Percentiles rank a stretch among this genome's conserved stretches.
Evolutionary conservation across 345 rosid species (phyloP).

Genomic region (Linum usitatissimum): DNA sequence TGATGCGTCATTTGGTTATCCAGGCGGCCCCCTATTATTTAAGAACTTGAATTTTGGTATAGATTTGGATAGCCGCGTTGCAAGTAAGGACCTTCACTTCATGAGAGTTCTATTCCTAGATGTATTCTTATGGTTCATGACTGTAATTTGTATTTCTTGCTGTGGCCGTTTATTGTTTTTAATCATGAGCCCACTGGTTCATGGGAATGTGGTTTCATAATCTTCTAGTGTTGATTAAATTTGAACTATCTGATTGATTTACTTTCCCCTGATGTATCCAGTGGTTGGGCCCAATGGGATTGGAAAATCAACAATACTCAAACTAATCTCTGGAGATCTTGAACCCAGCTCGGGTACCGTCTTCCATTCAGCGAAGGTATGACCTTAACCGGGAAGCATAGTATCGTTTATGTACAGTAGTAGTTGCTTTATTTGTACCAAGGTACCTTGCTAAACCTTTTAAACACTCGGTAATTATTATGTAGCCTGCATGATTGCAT

Average conservation of each 20-base stretch:
- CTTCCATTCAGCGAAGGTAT: constrained; percentile 96
- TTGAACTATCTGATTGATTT: background rate
- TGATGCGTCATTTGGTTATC: constrained; percentile 97
- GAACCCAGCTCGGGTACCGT: constrained; percentile 98
- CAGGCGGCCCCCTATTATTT: constrained; percentile 79
- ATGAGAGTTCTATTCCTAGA: background rate
- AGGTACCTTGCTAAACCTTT: background rate
- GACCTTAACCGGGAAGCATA: background rate
- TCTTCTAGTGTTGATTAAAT: background rate
- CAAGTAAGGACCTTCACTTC: constrained; percentile 49
- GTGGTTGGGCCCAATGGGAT: constrained; percentile 99
- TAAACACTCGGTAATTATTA: background rate
- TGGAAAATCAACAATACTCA: constrained; percentile 96
- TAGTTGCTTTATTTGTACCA: background rate
- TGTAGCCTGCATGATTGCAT: background rate
- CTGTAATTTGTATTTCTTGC: constrained; percentile 3
- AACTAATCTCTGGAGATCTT: constrained; percentile 86
- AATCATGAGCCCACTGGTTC: background rate
- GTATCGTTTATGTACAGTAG: background rate
- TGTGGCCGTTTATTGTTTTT: background rate
- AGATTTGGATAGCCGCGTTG: constrained; percentile 93
- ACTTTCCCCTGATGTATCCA: constrained; percentile 18
- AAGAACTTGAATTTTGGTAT: constrained; percentile 96
- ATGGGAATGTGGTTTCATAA: background rate
- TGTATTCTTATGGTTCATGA: background rate